phyloP scores from a whole-genome alignment of 1,284 basidiomycete genomes.

The Agroathelia rolfsii region DNA sequence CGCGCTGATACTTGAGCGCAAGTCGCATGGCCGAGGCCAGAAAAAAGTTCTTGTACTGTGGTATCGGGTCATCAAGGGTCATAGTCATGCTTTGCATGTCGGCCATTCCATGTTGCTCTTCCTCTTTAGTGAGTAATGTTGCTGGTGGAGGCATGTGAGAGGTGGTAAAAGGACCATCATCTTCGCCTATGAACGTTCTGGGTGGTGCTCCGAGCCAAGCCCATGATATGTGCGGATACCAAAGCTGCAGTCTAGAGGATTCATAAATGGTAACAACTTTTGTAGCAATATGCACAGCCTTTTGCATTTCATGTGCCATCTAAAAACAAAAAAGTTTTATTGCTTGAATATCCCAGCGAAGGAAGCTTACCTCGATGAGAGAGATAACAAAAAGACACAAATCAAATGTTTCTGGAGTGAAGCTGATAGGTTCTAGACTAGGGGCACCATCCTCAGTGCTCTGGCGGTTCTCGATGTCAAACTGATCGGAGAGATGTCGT shows the following conservation, averaged over 20 bases:
- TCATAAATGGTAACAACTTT: conserved; percentile 26
- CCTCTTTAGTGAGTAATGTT: conserved; percentile 8
- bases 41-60: too few species aligned
- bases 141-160: conserved; percentile 12
- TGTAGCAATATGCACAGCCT: conserved; percentile 27
- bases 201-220: conserved; percentile 39
- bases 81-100: too few species aligned
- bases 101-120: conserved; percentile 15
- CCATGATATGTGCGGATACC: conserved; percentile 33
- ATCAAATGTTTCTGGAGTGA: conserved; percentile 25
- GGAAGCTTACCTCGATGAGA: conserved; percentile 29
- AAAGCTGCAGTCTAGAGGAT: conserved; percentile 26
- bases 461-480: conserved; percentile 20
- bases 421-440: too few species aligned
- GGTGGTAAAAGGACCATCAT: conserved; percentile 20
- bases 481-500: conserved; percentile 22
- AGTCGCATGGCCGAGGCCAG: too few species aligned
- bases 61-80: too few species aligned
- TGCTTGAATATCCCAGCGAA: too few species aligned
- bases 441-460: conserved; percentile 15
- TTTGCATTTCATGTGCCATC: conserved; percentile 35
- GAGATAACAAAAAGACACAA: conserved; percentile 34
- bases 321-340: too few species aligned
- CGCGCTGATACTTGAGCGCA: too few species aligned
- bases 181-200: conserved; percentile 29